A percentile compares a stretch with the other conserved stretches of the same genome.
These are phyloP conservation scores for Cryptosporidium viatorum DNA, from an alignment of 169 alveolate genomes.

Conservation along the genomic window DNA sequence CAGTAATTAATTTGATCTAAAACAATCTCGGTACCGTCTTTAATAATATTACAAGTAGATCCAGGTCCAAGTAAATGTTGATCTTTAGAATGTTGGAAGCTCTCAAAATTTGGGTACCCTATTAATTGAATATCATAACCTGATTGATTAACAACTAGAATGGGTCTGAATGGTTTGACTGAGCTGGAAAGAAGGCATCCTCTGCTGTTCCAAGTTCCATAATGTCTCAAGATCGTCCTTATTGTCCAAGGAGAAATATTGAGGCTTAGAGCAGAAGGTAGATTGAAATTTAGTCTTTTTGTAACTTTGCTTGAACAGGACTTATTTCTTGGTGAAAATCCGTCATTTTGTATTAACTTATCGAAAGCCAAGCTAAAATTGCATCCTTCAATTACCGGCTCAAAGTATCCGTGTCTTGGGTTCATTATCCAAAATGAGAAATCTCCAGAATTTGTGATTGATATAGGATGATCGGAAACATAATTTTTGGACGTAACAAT, in stretches of 20 bases:
- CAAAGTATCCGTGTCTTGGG: conserved; percentile 70
- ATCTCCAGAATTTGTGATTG: conserved; percentile 19
- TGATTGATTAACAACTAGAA: conserved; percentile 3
- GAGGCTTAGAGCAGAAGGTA: conserved; percentile 22
- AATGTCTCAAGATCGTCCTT: conserved; percentile 31
- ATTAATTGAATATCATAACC: conserved; percentile 50
- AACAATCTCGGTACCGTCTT: conserved; percentile 12
- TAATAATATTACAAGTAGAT: not conserved
- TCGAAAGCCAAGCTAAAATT: conserved; percentile 26
- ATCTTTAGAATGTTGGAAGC: not conserved
- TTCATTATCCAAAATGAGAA: conserved; percentile 47
- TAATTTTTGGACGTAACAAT: not conserved
- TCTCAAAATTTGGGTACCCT: conserved; percentile 36
- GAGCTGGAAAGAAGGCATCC: not conserved
- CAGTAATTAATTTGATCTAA: conserved; percentile 26
- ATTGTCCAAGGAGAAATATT: conserved; percentile 32
- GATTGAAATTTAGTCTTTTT: not conserved
- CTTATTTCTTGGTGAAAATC: conserved; percentile 34
- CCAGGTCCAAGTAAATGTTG: not conserved
- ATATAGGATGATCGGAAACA: not conserved
- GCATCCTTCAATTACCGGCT: conserved; percentile 59
- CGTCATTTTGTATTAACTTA: not conserved
- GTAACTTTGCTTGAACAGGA: not conserved
- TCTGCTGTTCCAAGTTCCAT: not conserved
- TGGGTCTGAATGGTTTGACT: conserved; percentile 4